Evolutionary conservation across 2,329 filamentous ascomycete genomes (phyloP).

Genomic region (Mycosphaerella sp.): DNA sequence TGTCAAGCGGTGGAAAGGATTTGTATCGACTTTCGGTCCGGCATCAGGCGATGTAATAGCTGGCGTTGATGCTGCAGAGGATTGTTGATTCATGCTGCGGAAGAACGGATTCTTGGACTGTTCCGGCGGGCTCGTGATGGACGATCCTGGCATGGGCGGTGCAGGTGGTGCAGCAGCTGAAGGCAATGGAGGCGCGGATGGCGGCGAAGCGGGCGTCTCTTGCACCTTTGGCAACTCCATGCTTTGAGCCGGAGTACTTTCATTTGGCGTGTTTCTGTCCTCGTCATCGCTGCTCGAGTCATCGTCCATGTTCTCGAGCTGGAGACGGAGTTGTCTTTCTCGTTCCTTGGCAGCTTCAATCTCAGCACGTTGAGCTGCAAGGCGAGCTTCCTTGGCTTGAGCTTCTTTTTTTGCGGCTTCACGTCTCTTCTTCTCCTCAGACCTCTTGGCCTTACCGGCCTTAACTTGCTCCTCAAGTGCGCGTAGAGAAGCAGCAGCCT

Average conservation of each 20-base stretch:
- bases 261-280: slow-evolving; percentile 59
- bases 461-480: slow-evolving; percentile 91
- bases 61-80: slow-evolving; percentile 35
- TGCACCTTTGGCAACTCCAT: slow-evolving; percentile 48
- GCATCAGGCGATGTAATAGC: slow-evolving; percentile 37
- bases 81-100: slow-evolving; percentile 68
- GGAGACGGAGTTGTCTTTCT: slow-evolving; percentile 80
- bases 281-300: slow-evolving; percentile 66
- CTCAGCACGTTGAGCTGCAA: slow-evolving; percentile 81
- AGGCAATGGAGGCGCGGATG: slow-evolving; percentile 38
- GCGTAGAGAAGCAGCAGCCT: slow-evolving; percentile 73
- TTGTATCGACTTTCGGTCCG: slow-evolving; percentile 61
- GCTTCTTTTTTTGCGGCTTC: slow-evolving; percentile 81
- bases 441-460: slow-evolving; percentile 89
- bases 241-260: slow-evolving; percentile 54
- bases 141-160: slow-evolving; percentile 20
- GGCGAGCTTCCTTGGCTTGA: slow-evolving; percentile 78
- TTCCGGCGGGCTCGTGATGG: slow-evolving; percentile 46
- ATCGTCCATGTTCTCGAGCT: slow-evolving; percentile 72
- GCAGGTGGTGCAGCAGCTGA: slow-evolving; percentile 16
- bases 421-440: slow-evolving; percentile 89
- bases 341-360: slow-evolving; percentile 86
- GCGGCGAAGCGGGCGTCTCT: slow-evolving; percentile 42
- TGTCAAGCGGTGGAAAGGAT: slow-evolving; percentile 87
- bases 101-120: slow-evolving; percentile 96